Base-by-base conservation (phyloP, 2,329 filamentous ascomycete genomes). In the Verticillium isaacii region DNA sequence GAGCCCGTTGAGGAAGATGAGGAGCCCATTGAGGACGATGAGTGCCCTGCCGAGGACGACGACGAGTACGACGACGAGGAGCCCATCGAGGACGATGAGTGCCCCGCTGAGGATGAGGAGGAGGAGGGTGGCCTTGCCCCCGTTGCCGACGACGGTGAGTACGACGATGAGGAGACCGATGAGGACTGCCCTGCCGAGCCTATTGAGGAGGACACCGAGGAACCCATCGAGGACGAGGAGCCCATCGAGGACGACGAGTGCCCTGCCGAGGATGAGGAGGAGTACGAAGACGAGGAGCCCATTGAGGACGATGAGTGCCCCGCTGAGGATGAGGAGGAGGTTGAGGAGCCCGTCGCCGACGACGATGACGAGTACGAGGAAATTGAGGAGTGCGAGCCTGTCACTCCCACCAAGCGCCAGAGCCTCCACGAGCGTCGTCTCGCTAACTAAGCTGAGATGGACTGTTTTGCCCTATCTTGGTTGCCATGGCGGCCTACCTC, bases 341-440 rank as follows among this genome's bases (percentile, higher is more conserved):
- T 57, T 32, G 45, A 52, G 19, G 45, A 52, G 45, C 37, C 25
- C 15, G 37, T 32, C 23, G 57, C 29, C 7, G 54, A 50, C 6
- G 57, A 58, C 57, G 57, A 58, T 17, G 57, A 58, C 36, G 57
- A 58, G 57, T 58, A 58, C 57, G 57, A 58, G 57, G 57, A 58
- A 25, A 58, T 58, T 32, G 57, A 58, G 37, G 52, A 54, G 23
- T 58, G 56, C 45, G 57, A 58, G 55, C 32, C 32, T 25, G 29
- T 41, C 57, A 36, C 57, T 14, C 58, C 58, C 58, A 63, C 45
- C 60, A 65, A 64, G 64, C 64, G 64, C 60, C 59, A 60, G 64
- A 32, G 56, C 32, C 34, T 65, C 41, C 64, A 65, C 59, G 64
- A 65, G 58, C 64, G 64, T 57, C 64, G 64, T 58, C 50, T 58